Conservation (phyloP, 306 rosid species). For the Carpinus fangiana region DNA sequence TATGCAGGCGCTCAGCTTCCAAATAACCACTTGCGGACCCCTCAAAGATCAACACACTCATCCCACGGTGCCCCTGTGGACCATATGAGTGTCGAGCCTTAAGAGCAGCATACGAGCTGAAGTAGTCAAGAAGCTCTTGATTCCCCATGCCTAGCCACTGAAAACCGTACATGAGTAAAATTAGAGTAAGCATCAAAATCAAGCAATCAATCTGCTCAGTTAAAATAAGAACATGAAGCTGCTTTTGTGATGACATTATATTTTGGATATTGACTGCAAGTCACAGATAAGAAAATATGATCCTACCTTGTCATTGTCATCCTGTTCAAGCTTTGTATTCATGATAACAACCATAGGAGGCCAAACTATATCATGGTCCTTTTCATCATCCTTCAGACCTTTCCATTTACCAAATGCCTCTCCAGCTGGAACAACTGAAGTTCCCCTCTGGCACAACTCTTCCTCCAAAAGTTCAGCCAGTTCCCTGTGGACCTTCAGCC, state of each 20-base stretch:
- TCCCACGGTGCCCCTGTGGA: slow-evolving; percentile 88
- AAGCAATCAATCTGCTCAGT: neutral
- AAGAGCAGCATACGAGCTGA: slow-evolving; percentile 51
- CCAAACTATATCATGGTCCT: slow-evolving; percentile 82
- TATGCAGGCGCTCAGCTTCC: slow-evolving; percentile 82
- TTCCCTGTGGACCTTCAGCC: slow-evolving; percentile 75
- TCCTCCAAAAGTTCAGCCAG: slow-evolving; percentile 75
- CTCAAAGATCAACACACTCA: slow-evolving; percentile 85
- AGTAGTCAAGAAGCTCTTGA: slow-evolving; percentile 75
- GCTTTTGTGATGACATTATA: neutral
- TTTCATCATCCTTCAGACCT: slow-evolving; percentile 63
- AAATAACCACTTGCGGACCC: slow-evolving; percentile 72
- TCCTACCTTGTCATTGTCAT: slow-evolving; percentile 67
- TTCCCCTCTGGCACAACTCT: slow-evolving; percentile 68
- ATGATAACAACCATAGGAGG: slow-evolving; percentile 81
- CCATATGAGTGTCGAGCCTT: slow-evolving; percentile 84
- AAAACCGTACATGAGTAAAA: slow-evolving; percentile 18
- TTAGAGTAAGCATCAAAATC: slow-evolving; percentile 17
- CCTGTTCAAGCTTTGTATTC: slow-evolving; percentile 74
- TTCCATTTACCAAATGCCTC: slow-evolving; percentile 83
- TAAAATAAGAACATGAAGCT: slow-evolving; percentile 13
- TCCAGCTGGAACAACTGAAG: slow-evolving; percentile 65
- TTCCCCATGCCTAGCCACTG: slow-evolving; percentile 83
- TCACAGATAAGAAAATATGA: slow-evolving; percentile 13
- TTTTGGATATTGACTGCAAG: too few relatives aligned